These are phyloP conservation scores for Pyrenophora seminiperda DNA, from an alignment of 2,329 filamentous ascomycete species.

Conservation along the genomic window DNA sequence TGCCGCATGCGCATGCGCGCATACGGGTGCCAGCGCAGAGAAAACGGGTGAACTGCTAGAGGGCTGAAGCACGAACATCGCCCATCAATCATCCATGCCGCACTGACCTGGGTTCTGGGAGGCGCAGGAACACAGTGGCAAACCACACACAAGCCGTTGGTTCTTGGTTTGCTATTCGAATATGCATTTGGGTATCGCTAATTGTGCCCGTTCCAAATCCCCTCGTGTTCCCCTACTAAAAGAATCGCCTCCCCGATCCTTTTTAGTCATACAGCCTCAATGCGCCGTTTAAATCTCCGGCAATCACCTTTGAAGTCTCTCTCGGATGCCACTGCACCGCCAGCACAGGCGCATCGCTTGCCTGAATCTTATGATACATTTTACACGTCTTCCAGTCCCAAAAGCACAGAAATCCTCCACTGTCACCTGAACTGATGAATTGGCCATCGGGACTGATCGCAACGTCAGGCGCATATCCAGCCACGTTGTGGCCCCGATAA, in stretches of 20 bases:
- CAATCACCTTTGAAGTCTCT: constrained; percentile 91
- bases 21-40: constrained; percentile 10
- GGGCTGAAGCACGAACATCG: neutral
- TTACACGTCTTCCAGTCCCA: constrained; percentile 99
- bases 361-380: constrained; percentile 96
- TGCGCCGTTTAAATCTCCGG: constrained; percentile 84
- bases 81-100: constrained; percentile 1
- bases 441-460: constrained; percentile 89
- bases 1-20: constrained; percentile 28
- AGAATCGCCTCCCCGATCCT: neutral
- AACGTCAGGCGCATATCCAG: constrained; percentile 89
- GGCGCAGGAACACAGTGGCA: neutral
- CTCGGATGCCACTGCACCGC: constrained; percentile 96
- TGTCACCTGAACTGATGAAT: constrained; percentile 86
- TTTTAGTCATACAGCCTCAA: constrained; percentile 89
- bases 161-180: neutral
- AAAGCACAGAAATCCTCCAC: constrained; percentile 87
- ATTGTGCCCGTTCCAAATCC: constrained; percentile 3
- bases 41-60: constrained; percentile 8
- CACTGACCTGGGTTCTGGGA: neutral
- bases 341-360: constrained; percentile 80
- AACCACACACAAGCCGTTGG: neutral
- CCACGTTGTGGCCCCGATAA: constrained; percentile 94
- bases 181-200: constrained; percentile 29
- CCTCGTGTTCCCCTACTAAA: neutral